Evolutionary conservation across 306 rosid genomes (phyloP), one percentile per base, ranked within the genome.

Genomic region (Castanopsis chinensis): DNA sequence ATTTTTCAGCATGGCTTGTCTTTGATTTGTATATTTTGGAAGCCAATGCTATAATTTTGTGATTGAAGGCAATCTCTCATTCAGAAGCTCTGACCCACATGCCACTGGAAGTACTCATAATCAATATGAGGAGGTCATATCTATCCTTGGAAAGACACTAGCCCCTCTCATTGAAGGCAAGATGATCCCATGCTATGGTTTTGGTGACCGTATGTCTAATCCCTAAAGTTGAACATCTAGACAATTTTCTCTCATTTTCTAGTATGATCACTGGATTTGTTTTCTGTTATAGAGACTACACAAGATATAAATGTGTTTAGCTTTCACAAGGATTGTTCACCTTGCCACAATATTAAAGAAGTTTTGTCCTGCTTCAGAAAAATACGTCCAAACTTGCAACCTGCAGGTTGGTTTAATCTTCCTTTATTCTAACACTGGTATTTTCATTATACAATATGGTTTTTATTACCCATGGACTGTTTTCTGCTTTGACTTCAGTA

Each of bases 81-180:
- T 27, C 28, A 27, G 1, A 27, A 27, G 1, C 28, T 27, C 28
- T 27, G 71, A 88, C 90, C 82, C 92, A 25, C 98, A 94, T 79
- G 87, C 93, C 25, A 80, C 91, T 80, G 92, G 97, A 30, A 72
- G 63, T 59, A 76, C 86, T 19, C 94, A 97, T 3, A 94, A 94
- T 82, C 98, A 97, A 1, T 94, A 94, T 68, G 97, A 92, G 85
- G 90, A 88, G 69, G 97, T 97, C 12, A 84, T 94, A 37, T 73
- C 94, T 1, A 87, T 94, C 41, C 72, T 92, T 23, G 97, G 98
- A 76, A 94, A 91, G 83, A 94, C 98, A 57, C 75, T 94, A 84
- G 91, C 98, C 72, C 94, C 98, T 49, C 91, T 94, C 77, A 97
- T 92, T 76, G 98, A 94, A 49, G 98, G 92, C 80, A 90, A 90